Evolutionary conservation across 1,284 basidiomycete genomes (phyloP).

Genomic region (Caloboletus firmus): DNA sequence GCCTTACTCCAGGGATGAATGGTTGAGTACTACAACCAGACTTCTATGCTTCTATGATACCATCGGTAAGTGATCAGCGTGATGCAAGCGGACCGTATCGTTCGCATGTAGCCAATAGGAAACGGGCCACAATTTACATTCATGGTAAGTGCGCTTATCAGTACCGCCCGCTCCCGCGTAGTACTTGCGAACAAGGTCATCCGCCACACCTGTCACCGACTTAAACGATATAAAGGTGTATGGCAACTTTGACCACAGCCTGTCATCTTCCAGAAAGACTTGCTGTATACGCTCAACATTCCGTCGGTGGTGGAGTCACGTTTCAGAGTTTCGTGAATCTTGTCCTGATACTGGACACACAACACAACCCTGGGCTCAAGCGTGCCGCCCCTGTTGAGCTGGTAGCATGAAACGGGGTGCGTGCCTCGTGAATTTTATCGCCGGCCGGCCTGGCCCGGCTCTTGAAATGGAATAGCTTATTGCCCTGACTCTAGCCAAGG

Average conservation of each 20-base stretch:
- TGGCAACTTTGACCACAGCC: neutral
- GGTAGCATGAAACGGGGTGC: neutral
- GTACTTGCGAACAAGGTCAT: neutral
- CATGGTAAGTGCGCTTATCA: neutral
- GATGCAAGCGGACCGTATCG: neutral
- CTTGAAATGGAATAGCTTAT: neutral
- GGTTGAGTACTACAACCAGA: too few species aligned
- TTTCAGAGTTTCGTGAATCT: neutral
- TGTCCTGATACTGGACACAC: neutral
- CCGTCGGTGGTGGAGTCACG: neutral
- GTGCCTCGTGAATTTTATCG: neutral
- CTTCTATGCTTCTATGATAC: neutral
- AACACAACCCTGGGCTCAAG: neutral
- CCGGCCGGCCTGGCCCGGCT: neutral
- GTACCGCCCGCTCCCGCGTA: neutral
- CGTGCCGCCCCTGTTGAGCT: neutral
- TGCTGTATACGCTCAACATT: neutral
- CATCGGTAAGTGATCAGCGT: neutral
- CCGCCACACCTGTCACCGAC: neutral
- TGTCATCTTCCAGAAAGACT: neutral
- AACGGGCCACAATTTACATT: too few species aligned
- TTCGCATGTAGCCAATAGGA: neutral
- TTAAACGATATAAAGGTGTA: neutral
- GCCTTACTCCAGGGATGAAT: neutral
- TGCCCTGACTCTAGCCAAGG: neutral